phyloP scores from a whole-genome alignment of 148 eudicot genomes.

The Rheum nobile region DNA sequence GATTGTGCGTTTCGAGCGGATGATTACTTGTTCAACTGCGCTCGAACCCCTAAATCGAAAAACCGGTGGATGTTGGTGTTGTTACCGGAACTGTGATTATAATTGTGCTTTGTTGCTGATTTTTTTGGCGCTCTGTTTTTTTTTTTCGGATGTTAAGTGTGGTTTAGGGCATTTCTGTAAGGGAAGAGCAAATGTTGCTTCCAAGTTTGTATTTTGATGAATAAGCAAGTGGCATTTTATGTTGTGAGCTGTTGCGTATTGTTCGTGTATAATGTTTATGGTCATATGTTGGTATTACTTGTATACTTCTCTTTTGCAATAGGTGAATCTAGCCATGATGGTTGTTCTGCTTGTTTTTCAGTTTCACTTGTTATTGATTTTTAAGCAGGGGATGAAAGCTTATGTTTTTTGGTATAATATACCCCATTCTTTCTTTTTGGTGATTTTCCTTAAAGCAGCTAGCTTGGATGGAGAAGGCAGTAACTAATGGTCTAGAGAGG shows the following conservation, averaged over 20 bases:
- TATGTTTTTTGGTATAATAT: background rate
- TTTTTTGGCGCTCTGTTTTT: background rate
- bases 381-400: background rate
- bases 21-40: background rate
- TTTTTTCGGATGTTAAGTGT: no score
- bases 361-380: background rate
- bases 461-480: conserved; percentile 59
- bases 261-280: background rate
- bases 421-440: background rate
- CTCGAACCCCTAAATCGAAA: background rate
- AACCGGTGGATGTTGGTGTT: background rate
- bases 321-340: background rate
- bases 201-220: background rate
- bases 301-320: background rate
- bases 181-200: background rate
- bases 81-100: background rate
- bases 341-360: background rate
- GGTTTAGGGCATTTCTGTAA: background rate
- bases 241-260: background rate
- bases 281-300: background rate
- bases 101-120: background rate
- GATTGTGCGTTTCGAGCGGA: background rate
- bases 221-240: background rate
- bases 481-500: conserved; percentile 30
- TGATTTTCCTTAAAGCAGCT: conserved; percentile 20